Evolutionary conservation across 192 early-diverging fungal species (phyloP), one percentile per base, ranked within the genome.

Genomic region (Coemansia sp.): DNA sequence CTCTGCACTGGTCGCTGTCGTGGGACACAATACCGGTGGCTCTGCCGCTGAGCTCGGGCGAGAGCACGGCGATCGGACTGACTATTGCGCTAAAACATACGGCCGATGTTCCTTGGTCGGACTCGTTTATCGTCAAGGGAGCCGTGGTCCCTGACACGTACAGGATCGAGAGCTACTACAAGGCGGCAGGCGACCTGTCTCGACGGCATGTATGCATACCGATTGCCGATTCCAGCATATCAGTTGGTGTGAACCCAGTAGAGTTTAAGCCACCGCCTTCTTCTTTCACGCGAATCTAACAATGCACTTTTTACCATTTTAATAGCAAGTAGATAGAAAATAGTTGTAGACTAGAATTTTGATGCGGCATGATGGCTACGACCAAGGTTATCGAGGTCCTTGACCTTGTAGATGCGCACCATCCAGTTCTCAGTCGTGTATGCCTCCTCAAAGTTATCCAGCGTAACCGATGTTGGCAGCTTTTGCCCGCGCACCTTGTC

Each of bases 331-430:
- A 3, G 10, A 23, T 23, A 5, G 38, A 31, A 62, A 42, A n/a
- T 2, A 28, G 21, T 16, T 37, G 37, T 39, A 25, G 41, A 10
- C 21, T 63, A 50, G 11, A 82, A 64, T 5, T 53, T 34, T 11
- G 70, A 61, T 3, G 62, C 79, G 1, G 45, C 59, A 13, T 62
- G 70, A 39, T 82, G 79, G 20, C 38, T 69, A 59, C 96, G 88
- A 7, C 98, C 98, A 5, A 98, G 78, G 72, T 89, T 92, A 77
- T 99, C 98, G 65, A 93, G 84, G 36, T 92, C 88, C 82, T 99
- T 99, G 82, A 99, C 96, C 69, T 93, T 87, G 86, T 96, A 99
- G 61, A 99, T 96, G 42, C 98, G 90, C 33, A 99, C 98, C 79
- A 99, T 94, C 91, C 95, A 95, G 84, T 99, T 95, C 75, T 94